Base-by-base conservation (phyloP, 805 yeast genomes). In the Dipodascus geniculatus region DNA sequence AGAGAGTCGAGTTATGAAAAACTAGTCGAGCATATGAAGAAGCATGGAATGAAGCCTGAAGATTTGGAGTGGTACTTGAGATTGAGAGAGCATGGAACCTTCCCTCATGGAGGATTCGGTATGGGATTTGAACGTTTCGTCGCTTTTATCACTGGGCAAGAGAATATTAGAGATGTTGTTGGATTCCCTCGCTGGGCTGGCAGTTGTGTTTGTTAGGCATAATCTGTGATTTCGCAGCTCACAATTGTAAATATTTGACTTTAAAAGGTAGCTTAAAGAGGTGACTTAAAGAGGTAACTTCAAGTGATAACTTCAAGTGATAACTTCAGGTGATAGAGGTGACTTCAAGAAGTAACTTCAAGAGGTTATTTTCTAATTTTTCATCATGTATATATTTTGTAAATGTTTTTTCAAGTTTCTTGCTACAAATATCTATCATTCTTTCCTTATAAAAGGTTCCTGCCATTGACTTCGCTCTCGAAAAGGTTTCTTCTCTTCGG, bases 101-200 rank as follows among this genome's bases (percentile, higher is more conserved):
- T 83, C 22, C 96, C 97, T 0, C 98, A 91, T 65, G 99, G 99
- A 50, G 99, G 99, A 0, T 93, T 85, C 68, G 99, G 99, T 0
- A 72, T 93, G 74, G 99, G 99, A 0, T 80, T 90, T 60, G 99
- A 93, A 66, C 73, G 99, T 56, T 69, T 93, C 28, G 66, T 93
- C 16, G 80, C 85, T 53, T 90, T 83, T 59, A 69, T 89, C 53
- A 75, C 82, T 4, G 88, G 82, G 2, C 73, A 83, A 19, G 90
- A 83, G 28, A 93, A 90, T 64, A 80, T 93, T 48, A 77, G 86
- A 60, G 99, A 93, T 61, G 85, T 86, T 6, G 82, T 87, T 22
- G 87, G 96, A 1, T 90, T 91, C 65, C 90, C 96, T 1, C 73
- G 99, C 59, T 79, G 84, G 50, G 83, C 81, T 22, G 69, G 74